Evolutionary conservation across 2,329 filamentous ascomycete species (phyloP), one percentile per base, ranked within the genome.

Genomic region (Macroventuria anomochaeta): DNA sequence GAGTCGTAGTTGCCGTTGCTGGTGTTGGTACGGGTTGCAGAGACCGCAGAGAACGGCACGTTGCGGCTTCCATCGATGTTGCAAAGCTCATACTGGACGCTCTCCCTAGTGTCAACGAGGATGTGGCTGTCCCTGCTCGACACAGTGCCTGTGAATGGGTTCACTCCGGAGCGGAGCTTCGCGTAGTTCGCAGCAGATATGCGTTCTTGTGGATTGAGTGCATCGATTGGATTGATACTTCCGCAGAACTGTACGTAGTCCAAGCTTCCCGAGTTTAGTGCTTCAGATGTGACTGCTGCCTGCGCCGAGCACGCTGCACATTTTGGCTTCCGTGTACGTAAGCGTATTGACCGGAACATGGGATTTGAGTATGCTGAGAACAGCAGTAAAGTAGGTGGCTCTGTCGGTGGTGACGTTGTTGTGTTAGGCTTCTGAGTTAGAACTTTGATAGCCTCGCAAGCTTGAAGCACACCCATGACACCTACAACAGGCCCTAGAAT

Each of bases 401-500:
- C 69, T 47, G 52, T 7, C 13, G 51, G 20, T 12, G 50, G 20
- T 40, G 42, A 10, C 13, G 49, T 43, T 21, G 50, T 29, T 3
- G 28, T 64, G 65, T 3, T 67, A 71, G 25, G 42, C 17, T 52
- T 46, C 20, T 77, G 67, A 0, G 85, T 81, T 13, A 97, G 81
- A n/a, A 97, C 74, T 71, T 96, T 95, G 66, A 97, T 87, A 0
- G 91, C 87, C 76, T 97, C 92, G 1, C 96, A 79, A 0, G 95
- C 93, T 77, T 97, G 95, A 50, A 97, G 77, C 0, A 96, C 87
- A 7, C 95, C 95, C 91, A 99, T 97, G 0, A 87, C 83, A 0
- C 95, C 95, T 0, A 99, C 95, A 0, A 97, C 92, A 0, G 95
- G 93, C 0, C 95, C 95, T 1, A 99, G 68, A 7, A 99, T 92